Evolutionary conservation across 208 protist species (phyloP), one percentile per base, ranked within the genome.

Genomic region (Leishmania tropica): DNA sequence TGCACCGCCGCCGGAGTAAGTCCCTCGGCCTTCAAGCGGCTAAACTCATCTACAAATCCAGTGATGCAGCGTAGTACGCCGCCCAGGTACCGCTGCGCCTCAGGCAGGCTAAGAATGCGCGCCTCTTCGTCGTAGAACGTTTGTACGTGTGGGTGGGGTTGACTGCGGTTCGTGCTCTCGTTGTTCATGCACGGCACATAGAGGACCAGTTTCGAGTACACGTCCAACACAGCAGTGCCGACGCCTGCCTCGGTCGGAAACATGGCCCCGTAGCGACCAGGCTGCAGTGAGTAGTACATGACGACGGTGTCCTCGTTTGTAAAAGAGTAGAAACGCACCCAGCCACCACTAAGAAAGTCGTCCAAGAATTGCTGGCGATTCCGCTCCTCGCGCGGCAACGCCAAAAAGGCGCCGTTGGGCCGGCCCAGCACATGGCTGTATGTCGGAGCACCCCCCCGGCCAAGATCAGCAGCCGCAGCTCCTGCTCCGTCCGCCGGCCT

Each of bases 71-170:
- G 76, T 28, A 97, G 83, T n/a, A 96, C 92, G n/a, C 81, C 78
- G 35, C 89, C 90, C 3, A 97, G 83, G 81, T 93, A 90, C 17
- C 89, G 88, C 64, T 96, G 89, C 51, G 94, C 94, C 81, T 96
- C 93, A 7, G 82, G n/a, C 47, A 96, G 62, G 72, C 83, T 89
- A 68, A 97, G 79, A 47, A 97, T 88, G 53, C 88, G 86, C 31
- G 90, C 89, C 81, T 97, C 94, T 65, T 97, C 94, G 65, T 96
- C 90, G 80, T 94, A 97, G 79, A 95, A 97, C 19, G 93, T 97
- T 76, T 95, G 90, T 47, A 97, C 94, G 83, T 97, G 91, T 47
- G 94, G 93, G 78, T 97, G 94, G 13, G 93, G 92, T 79, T 97
- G 91, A 65, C 73, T 95, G n/a, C 94, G 88, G 67, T 90, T 94